Conservation (phyloP, 2,329 filamentous ascomycete genomes). For the Alternaria solani region DNA sequence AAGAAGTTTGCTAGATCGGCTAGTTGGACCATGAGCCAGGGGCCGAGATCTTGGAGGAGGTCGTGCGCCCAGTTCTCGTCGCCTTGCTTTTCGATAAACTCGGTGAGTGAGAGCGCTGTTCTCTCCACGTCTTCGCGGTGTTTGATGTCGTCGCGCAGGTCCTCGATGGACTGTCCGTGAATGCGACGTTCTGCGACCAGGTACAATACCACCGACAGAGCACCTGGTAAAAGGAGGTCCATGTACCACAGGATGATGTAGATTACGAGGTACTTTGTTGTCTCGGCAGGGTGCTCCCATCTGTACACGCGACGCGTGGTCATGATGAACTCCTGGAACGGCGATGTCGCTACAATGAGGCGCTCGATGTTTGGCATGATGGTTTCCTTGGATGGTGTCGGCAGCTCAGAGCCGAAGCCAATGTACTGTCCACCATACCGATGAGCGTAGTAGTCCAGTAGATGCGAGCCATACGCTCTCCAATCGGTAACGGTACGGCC, state of each 20-base stretch:
- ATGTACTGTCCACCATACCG: slow-evolving; percentile 51
- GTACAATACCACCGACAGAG: slow-evolving; percentile 32
- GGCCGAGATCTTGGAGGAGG: slow-evolving; percentile 37
- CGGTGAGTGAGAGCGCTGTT: slow-evolving; percentile 44
- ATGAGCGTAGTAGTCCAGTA: slow-evolving; percentile 39
- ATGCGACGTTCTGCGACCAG: slow-evolving; percentile 32
- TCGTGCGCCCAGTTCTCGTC: slow-evolving; percentile 48
- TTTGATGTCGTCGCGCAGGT: slow-evolving; percentile 41
- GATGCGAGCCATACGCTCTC: slow-evolving; percentile 39
- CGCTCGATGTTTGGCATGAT: slow-evolving; percentile 49
- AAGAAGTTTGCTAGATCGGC: slow-evolving; percentile 48
- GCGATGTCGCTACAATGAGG: slow-evolving; percentile 49
- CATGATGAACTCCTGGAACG: slow-evolving; percentile 48
- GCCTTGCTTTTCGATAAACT: slow-evolving; percentile 50
- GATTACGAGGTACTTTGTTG: slow-evolving; percentile 38
- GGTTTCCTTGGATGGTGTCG: slow-evolving; percentile 41
- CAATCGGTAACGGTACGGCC: slow-evolving; percentile 36
- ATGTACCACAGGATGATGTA: slow-evolving; percentile 38
- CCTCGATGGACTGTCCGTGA: slow-evolving; percentile 32
- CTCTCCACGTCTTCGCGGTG: slow-evolving; percentile 41
- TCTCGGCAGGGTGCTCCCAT: slow-evolving; percentile 47
- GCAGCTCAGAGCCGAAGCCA: slow-evolving; percentile 42
- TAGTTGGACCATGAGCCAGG: slow-evolving; percentile 48
- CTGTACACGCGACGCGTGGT: slow-evolving; percentile 47
- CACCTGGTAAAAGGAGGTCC: slow-evolving; percentile 38